Base-by-base conservation (phyloP, 306 rosid genomes). In the Quercus mongolica region DNA sequence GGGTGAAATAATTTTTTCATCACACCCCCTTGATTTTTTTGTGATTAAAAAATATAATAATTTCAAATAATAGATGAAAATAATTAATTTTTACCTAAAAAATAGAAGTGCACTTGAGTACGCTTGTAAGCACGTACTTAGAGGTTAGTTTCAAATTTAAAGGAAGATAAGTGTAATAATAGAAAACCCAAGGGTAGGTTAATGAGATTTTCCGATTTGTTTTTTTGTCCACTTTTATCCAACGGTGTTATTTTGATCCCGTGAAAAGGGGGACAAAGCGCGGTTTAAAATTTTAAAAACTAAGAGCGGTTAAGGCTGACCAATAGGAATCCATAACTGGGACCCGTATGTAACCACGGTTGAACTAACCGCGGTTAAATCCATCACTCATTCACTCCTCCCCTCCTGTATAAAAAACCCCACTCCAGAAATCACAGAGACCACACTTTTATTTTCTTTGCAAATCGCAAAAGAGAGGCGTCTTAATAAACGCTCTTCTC, bases 401-500 rank as follows among this genome's bases (percentile, higher is more conserved):
- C 52, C 72, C 25, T 61, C 41, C 74, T 44, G 5, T 49, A 74
- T 68, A 81, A 82, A 71, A 82, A 19, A 0, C 57, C 72, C 67
- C 55, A 23, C 5, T 46, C 25, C 5, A 6, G 44, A 21, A 11
- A 19, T 9, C 30, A 3, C 41, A 4, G 21, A 26, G 68, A 28
- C 75, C 67, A 6, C 51, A 21, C 28, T 12, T 10, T 1, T 0
- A 12, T 13, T 10, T 49, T 49, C 14, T 13, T 46, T 49, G 14
- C 17, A 49, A 13, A 2, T 17, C 28, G 30, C 74, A 69, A 19
- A 30, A 28, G 75, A 46, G 85, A 68, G 86, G 87, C 87, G 90
- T 89, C 92, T 89, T 89, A 49, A 85, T 89, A 89, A 87, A 89
- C 90, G 89, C 87, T 54, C 49, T 52, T 76, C 81, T 80, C 82